Evolutionary conservation across 164 flowering plant genomes (phyloP).

Genomic region (Kalanchoe fedtschenkoi): DNA sequence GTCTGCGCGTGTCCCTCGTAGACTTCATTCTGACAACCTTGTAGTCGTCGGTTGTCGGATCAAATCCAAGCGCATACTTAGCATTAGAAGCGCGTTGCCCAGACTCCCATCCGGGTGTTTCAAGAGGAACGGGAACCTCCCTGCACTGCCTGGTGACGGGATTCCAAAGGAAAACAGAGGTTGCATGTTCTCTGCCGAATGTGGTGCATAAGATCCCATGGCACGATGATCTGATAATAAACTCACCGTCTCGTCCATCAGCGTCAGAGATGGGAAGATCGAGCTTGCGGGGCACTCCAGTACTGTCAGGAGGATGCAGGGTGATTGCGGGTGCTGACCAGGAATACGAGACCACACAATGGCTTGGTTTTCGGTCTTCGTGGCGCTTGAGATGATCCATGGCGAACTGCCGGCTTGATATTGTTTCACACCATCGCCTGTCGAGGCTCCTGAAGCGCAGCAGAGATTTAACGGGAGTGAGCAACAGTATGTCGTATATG

Average conservation of each 20-base stretch:
- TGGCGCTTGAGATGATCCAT: not conserved
- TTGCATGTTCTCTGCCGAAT: not conserved
- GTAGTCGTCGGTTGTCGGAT: not conserved
- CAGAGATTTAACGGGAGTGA: not conserved
- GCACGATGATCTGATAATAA: not conserved
- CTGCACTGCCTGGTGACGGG: not conserved
- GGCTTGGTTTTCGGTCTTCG: not conserved
- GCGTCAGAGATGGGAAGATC: too few species aligned
- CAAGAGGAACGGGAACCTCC: not conserved
- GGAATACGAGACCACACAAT: not conserved
- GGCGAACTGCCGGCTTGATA: not conserved
- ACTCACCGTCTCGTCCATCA: not conserved
- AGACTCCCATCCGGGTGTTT: not conserved
- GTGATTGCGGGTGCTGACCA: not conserved
- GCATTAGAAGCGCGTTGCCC: not conserved
- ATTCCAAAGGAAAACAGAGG: not conserved
- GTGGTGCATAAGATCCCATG: not conserved
- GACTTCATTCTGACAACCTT: not conserved
- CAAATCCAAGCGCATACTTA: not conserved
- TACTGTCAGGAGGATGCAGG: too few species aligned
- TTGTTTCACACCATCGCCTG: not conserved
- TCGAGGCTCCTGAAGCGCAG: not conserved
- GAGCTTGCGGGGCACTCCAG: too few species aligned
- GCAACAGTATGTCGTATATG: not conserved
- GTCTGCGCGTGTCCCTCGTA: not conserved